These are phyloP conservation scores for Plectranthus barbatus DNA, from an alignment of 257 asterid species.

Conservation along the genomic window DNA sequence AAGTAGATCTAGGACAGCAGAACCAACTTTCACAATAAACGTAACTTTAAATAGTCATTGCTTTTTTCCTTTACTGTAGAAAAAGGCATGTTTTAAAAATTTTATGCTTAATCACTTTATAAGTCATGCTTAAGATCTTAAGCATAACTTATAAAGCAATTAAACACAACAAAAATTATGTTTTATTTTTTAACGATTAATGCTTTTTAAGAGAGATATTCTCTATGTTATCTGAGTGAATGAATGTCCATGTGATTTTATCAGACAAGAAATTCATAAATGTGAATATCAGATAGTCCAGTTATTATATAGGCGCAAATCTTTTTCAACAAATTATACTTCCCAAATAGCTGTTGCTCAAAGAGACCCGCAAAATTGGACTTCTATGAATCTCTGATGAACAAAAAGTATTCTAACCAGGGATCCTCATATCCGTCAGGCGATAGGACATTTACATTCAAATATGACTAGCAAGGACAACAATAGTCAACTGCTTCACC, in stretches of 20 bases:
- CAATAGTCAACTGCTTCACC: neutral
- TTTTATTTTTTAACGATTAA: too few species aligned
- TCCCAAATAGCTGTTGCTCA: neutral
- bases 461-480: neutral
- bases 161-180: too few species aligned
- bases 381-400: neutral
- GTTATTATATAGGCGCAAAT: neutral
- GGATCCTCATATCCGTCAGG: neutral
- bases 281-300: neutral
- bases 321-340: constrained; percentile 1
- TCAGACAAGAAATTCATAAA: neutral
- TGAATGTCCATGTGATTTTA: neutral
- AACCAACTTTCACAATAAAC: neutral
- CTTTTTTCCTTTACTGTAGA: too few species aligned
- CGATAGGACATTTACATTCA: neutral
- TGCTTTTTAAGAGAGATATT: too few species aligned
- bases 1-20: neutral
- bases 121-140: too few species aligned
- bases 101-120: too few species aligned
- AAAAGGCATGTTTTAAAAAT: neutral
- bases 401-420: neutral
- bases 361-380: neutral
- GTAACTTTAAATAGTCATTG: neutral
- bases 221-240: neutral
- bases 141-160: too few species aligned